Conservation (phyloP, 306 rosid genomes). For the Vigna angularis region DNA sequence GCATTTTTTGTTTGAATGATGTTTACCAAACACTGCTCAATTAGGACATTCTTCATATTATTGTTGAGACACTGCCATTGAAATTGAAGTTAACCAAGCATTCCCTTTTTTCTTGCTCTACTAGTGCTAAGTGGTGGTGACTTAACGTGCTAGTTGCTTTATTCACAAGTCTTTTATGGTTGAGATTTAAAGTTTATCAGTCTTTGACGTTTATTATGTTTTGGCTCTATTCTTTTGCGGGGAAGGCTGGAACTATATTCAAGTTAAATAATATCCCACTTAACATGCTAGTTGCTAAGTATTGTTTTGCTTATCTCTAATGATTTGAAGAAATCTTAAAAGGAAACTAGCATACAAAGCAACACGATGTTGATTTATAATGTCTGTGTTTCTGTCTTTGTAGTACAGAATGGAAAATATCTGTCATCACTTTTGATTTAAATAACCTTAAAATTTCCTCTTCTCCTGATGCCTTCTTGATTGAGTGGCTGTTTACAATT, state of each 20-base stretch:
- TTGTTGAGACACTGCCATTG: background rate
- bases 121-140: background rate
- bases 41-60: background rate
- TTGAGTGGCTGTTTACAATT: conserved; percentile 4
- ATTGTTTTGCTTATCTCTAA: too few species aligned
- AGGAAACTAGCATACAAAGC: too few species aligned
- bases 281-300: too few species aligned
- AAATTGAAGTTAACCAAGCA: background rate
- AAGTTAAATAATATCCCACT: too few species aligned
- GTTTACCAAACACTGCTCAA: background rate
- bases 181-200: background rate
- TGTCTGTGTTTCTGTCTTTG: too few species aligned
- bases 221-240: background rate
- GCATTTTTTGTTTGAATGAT: background rate
- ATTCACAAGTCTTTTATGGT: background rate
- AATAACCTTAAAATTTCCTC: too few species aligned
- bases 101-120: background rate
- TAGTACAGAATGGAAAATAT: too few species aligned
- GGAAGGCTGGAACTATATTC: background rate
- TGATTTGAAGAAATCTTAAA: too few species aligned
- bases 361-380: too few species aligned
- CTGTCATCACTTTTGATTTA: too few species aligned
- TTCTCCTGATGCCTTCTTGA: background rate
- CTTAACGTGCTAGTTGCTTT: background rate
- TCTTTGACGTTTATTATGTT: background rate